These are phyloP conservation scores for Agaricus subrufescens DNA, from an alignment of 768 basidiomycete species.

Conservation along the genomic window DNA sequence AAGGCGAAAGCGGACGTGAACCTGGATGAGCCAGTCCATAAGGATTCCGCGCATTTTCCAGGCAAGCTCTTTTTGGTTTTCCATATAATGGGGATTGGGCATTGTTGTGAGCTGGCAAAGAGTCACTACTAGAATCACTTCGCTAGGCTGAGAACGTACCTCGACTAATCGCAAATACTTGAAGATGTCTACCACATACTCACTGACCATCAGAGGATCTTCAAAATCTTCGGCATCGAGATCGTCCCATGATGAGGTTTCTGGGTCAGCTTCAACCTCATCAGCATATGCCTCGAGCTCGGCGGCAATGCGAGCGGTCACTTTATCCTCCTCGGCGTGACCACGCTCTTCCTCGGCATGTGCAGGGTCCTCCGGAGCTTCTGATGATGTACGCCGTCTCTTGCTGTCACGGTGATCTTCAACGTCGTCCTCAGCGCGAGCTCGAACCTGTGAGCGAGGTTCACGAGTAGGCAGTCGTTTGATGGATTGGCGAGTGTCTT, in stretches of 20 bases:
- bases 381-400: conserved; percentile 69
- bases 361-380: conserved; percentile 48
- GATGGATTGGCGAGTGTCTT: conserved; percentile 15
- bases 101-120: conserved; percentile 62
- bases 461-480: background rate
- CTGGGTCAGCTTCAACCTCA: conserved; percentile 61
- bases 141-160: conserved; percentile 38
- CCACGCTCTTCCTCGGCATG: conserved; percentile 29
- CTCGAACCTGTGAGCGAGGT: background rate
- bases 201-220: conserved; percentile 95
- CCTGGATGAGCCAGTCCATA: conserved; percentile 94
- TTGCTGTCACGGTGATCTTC: conserved; percentile 62
- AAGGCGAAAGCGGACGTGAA: conserved; percentile 89
- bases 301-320: conserved; percentile 36
- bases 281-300: conserved; percentile 49
- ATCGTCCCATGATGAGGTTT: conserved; percentile 77
- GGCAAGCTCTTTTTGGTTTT: conserved; percentile 85
- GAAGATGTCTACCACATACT: conserved; percentile 94
- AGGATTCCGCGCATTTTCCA: conserved; percentile 97
- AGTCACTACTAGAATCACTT: background rate
- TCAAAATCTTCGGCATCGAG: conserved; percentile 89
- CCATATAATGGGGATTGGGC: conserved; percentile 95
- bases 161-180: conserved; percentile 86
- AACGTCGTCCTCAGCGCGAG: conserved; percentile 34
- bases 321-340: conserved; percentile 41